phyloP scores from a whole-genome alignment of 495 filamentous ascomycete genomes.

The Annulohypoxylon stygium region DNA sequence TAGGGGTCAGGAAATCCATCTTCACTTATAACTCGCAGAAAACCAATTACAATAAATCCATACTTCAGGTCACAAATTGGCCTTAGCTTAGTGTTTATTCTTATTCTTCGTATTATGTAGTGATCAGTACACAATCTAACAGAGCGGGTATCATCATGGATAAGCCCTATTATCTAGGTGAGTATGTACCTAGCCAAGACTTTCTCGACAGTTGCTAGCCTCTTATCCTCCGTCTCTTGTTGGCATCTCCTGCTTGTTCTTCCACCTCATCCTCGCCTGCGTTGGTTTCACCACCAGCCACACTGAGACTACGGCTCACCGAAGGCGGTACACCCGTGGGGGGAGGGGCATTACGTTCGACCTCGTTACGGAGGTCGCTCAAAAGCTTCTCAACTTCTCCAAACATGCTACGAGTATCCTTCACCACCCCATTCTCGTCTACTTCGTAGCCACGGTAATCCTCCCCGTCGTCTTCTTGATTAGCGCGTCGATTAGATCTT shows the following conservation, averaged over 20 bases:
- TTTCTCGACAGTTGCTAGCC: constrained; percentile 33
- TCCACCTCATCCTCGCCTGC: constrained; percentile 49
- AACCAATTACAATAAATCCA: not conserved
- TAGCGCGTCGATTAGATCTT: constrained; percentile 43
- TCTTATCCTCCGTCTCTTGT: constrained; percentile 48
- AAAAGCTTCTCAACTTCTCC: constrained; percentile 76
- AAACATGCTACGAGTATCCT: constrained; percentile 85
- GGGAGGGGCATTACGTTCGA: constrained; percentile 48
- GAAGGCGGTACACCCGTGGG: constrained; percentile 39
- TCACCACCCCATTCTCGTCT: constrained; percentile 84
- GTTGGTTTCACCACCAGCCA: constrained; percentile 44
- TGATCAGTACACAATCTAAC: constrained; percentile 23
- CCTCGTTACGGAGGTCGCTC: constrained; percentile 60
- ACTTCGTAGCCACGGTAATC: constrained; percentile 65
- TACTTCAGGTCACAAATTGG: constrained; percentile 13
- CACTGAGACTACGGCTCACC: constrained; percentile 49
- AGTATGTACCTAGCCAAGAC: not conserved
- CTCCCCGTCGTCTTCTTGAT: constrained; percentile 55
- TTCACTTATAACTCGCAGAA: not conserved
- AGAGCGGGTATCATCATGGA: not conserved
- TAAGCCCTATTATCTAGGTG: not conserved
- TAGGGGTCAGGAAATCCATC: not conserved
- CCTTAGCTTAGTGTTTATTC: constrained; percentile 13
- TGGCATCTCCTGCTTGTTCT: constrained; percentile 45
- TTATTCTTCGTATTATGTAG: constrained; percentile 1